Evolutionary conservation across 805 yeast genomes (phyloP).

Genomic region (Ogataea corticis): DNA sequence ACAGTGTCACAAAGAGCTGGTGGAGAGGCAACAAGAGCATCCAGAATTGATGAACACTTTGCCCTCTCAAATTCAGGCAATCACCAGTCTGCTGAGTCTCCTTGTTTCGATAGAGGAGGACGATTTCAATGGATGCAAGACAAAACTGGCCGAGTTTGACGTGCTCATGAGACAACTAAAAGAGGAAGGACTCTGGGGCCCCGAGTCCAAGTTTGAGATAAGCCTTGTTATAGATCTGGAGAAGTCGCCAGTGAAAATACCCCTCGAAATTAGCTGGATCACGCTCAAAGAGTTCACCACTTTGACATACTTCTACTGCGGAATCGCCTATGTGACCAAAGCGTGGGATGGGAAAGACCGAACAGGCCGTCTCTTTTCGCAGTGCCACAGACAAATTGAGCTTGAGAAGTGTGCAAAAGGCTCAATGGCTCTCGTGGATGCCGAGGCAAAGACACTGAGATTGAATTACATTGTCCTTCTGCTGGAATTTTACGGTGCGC

Average conservation of each 20-base stretch:
- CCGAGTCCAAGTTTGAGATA: constrained; percentile 10
- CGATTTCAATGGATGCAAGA: constrained; percentile 29
- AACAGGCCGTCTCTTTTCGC: constrained; percentile 38
- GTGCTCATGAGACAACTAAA: constrained; percentile 30
- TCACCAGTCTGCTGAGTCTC: constrained; percentile 29
- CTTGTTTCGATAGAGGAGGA: constrained; percentile 32
- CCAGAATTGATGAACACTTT: not conserved
- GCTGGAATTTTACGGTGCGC: constrained; percentile 38
- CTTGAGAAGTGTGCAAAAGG: constrained; percentile 24
- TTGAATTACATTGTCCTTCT: constrained; percentile 33
- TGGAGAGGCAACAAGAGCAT: constrained; percentile 4
- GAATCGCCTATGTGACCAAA: constrained; percentile 39
- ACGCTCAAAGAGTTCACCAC: constrained; percentile 44
- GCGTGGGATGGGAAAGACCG: constrained; percentile 37
- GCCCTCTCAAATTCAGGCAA: constrained; percentile 38
- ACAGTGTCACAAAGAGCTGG: constrained; percentile 21
- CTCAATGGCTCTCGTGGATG: constrained; percentile 20
- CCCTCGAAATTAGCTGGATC: constrained; percentile 40
- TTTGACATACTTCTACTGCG: constrained; percentile 43
- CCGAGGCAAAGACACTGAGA: constrained; percentile 30
- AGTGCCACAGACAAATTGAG: constrained; percentile 37
- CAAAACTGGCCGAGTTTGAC: constrained; percentile 33
- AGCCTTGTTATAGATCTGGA: constrained; percentile 1
- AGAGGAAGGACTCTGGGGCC: constrained; percentile 14
- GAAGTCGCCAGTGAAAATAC: constrained; percentile 13